Conservation (phyloP, 371 early-diverging fungal genomes). For the Mucor racemosus region DNA sequence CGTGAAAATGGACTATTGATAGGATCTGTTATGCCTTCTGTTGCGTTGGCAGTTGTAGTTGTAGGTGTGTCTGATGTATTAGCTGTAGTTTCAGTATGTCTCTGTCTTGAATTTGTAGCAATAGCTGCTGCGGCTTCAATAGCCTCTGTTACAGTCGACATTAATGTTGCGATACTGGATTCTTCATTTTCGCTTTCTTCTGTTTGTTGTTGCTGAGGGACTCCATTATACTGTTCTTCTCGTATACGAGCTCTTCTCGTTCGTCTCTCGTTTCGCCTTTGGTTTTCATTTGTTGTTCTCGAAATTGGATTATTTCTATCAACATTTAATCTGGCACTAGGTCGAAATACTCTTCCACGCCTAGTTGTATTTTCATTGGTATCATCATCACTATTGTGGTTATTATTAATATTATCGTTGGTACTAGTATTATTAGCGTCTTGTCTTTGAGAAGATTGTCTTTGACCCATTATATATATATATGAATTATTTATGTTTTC, state of each 20-base stretch:
- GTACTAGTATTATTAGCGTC: background rate
- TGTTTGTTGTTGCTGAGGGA: background rate
- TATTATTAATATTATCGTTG: background rate
- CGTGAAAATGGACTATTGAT: conserved; percentile 22
- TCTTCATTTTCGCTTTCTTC: background rate
- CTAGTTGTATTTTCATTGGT: background rate
- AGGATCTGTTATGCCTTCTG: background rate
- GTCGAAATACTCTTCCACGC: conserved; percentile 17
- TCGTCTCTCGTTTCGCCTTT: conserved; percentile 24
- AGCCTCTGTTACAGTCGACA: background rate
- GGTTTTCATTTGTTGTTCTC: conserved; percentile 10
- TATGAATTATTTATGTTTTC: background rate
- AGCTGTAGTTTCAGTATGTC: background rate
- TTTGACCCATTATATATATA: conserved; percentile 24
- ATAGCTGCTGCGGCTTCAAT: background rate
- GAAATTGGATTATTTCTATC: conserved; percentile 9
- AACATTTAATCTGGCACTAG: conserved; percentile 10
- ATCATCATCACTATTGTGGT: background rate
- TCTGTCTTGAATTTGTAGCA: background rate
- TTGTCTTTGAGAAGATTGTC: conserved; percentile 22
- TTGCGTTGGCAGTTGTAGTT: background rate
- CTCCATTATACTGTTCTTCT: conserved; percentile 9
- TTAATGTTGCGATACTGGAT: background rate
- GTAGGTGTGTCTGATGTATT: background rate
- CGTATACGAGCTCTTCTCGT: conserved; percentile 12